These are phyloP conservation scores for Asterophora lycoperdoides DNA, from an alignment of 768 basidiomycete species.

Conservation along the genomic window DNA sequence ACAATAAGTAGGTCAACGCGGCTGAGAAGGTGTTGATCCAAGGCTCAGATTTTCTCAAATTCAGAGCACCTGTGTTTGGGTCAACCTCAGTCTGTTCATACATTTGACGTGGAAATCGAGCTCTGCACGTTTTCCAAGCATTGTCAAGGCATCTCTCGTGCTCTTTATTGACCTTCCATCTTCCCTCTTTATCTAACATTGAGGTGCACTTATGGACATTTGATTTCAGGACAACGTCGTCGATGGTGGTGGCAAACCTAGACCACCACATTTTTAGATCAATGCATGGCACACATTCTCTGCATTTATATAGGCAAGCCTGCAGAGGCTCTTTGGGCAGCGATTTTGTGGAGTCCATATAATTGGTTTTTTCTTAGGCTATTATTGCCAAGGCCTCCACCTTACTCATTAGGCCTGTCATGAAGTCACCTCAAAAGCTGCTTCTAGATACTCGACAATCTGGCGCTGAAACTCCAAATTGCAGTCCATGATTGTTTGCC, in stretches of 20 bases:
- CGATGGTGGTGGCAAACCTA: constrained; percentile 16
- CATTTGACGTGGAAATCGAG: constrained; percentile 28
- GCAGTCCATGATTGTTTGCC: background rate
- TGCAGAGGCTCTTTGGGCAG: constrained; percentile 21
- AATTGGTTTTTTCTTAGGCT: background rate
- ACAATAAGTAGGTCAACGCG: no score
- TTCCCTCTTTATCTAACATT: constrained; percentile 13
- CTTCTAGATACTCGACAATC: background rate
- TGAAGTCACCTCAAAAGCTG: no score
- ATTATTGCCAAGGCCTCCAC: background rate
- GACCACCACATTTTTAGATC: constrained; percentile 10
- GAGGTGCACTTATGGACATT: constrained; percentile 27
- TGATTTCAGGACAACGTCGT: constrained; percentile 25
- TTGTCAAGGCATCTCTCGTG: constrained; percentile 28
- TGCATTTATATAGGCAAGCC: constrained; percentile 4
- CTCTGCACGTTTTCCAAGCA: no score
- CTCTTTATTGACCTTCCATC: background rate
- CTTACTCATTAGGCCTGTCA: background rate
- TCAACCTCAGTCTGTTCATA: constrained; percentile 20
- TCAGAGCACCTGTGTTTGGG: constrained; percentile 22
- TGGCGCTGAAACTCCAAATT: background rate
- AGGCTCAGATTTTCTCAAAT: constrained; percentile 31
- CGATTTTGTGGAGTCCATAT: constrained; percentile 17
- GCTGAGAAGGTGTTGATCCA: no score
- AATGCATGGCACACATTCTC: constrained; percentile 20